Conservation (phyloP, 331 rosid species). For the Dryas integrifolia region DNA sequence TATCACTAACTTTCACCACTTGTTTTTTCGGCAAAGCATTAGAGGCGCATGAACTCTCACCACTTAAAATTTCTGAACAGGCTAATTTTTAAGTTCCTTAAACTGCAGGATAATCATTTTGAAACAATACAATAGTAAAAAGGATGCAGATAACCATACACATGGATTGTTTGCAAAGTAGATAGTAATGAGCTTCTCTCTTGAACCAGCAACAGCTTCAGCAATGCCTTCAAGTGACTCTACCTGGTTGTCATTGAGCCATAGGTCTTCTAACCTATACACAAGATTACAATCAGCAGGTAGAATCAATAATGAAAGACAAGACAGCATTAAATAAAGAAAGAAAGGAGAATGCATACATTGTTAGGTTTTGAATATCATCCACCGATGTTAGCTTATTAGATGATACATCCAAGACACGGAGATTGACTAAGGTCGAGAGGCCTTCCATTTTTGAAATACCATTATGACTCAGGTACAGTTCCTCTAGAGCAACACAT, state of each 20-base stretch:
- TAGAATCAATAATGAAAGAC: constrained; percentile 27
- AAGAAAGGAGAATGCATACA: constrained; percentile 40
- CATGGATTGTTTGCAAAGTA: constrained; percentile 89
- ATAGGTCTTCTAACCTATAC: constrained; percentile 79
- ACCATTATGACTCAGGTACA: constrained; percentile 93
- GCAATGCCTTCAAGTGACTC: constrained; percentile 61
- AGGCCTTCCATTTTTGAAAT: constrained; percentile 83
- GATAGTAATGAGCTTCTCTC: constrained; percentile 76
- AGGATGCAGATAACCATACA: constrained; percentile 46
- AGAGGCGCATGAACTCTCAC: not conserved
- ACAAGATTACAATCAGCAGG: constrained; percentile 15
- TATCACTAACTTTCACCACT: not conserved
- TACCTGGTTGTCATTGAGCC: constrained; percentile 90
- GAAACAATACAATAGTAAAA: not conserved
- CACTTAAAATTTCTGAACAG: not conserved
- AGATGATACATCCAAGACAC: constrained; percentile 83
- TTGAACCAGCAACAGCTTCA: constrained; percentile 73
- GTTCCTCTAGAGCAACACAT: constrained; percentile 81
- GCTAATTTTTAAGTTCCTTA: not conserved
- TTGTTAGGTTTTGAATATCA: constrained; percentile 58
- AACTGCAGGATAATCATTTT: constrained; percentile 4
- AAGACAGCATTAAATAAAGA: not conserved
- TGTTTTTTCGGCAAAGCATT: not conserved
- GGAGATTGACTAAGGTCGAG: constrained; percentile 73
- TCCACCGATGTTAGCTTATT: constrained; percentile 70